A percentile compares a stretch with the other conserved stretches of the same genome.
phyloP scores from a whole-genome alignment of 306 rosid species.

The Rosa multiflora region DNA sequence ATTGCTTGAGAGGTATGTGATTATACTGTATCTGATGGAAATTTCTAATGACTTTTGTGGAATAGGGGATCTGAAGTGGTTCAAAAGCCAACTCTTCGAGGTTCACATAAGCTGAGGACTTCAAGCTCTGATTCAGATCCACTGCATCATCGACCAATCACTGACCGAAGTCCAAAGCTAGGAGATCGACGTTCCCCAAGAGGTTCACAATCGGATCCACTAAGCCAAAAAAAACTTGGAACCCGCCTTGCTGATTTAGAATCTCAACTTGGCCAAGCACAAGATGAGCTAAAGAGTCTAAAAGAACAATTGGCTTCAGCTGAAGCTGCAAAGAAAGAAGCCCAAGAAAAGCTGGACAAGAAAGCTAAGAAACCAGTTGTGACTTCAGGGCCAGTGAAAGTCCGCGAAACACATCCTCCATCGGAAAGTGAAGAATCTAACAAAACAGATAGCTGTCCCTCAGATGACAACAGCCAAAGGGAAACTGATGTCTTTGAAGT shows the following conservation, averaged over 20 bases:
- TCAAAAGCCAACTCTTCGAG: slow-evolving; percentile 75
- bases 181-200: slow-evolving; percentile 80
- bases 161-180: slow-evolving; percentile 75
- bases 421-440: slow-evolving; percentile 33
- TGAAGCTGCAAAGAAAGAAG: slow-evolving; percentile 82
- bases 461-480: slow-evolving; percentile 42
- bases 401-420: slow-evolving; percentile 37
- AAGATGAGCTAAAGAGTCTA: slow-evolving; percentile 53
- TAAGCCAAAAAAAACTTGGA: slow-evolving; percentile 79
- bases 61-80: slow-evolving; percentile 75
- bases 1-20: neutral
- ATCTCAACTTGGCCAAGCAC: slow-evolving; percentile 88
- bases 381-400: slow-evolving; percentile 31
- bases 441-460: slow-evolving; percentile 24
- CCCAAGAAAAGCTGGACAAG: slow-evolving; percentile 67
- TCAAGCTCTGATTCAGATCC: slow-evolving; percentile 78
- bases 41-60: slow-evolving; percentile 8
- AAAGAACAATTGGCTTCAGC: slow-evolving; percentile 81
- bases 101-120: slow-evolving; percentile 61
- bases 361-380: slow-evolving; percentile 42
- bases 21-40: neutral
- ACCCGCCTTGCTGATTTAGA: slow-evolving; percentile 86
- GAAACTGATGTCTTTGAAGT: slow-evolving; percentile 89
- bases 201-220: slow-evolving; percentile 56
- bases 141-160: slow-evolving; percentile 59